Evolutionary conservation across 768 basidiomycete genomes (phyloP).

Genomic region (Pulveroboletus sp.): DNA sequence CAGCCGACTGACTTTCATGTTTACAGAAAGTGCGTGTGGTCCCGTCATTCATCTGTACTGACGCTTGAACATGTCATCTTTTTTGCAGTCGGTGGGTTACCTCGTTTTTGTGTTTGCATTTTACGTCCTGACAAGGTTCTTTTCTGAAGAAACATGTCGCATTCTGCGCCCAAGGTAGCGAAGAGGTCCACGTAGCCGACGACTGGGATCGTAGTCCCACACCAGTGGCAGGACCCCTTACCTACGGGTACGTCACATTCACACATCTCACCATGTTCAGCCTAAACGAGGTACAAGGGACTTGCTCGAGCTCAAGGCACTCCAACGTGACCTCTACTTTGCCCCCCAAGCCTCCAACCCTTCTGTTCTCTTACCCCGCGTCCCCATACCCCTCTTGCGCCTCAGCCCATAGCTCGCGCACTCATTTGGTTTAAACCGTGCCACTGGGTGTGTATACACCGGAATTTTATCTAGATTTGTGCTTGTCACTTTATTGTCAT

Average conservation of each 20-base stretch:
- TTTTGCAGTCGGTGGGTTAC: constrained; percentile 12
- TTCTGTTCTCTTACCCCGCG: constrained; percentile 45
- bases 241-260: constrained; percentile 59
- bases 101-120: background rate
- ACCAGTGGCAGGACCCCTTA: constrained; percentile 58
- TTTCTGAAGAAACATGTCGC: constrained; percentile 52
- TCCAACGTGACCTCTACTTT: constrained; percentile 60
- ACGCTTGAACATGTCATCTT: background rate
- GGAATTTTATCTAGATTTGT: no score
- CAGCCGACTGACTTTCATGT: background rate
- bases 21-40: constrained; percentile 16
- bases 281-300: constrained; percentile 39
- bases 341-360: constrained; percentile 49
- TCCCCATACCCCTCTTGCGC: constrained; percentile 65
- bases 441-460: no score
- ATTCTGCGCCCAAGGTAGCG: constrained; percentile 52
- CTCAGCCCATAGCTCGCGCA: constrained; percentile 41
- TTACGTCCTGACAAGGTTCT: background rate
- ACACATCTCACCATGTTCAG: background rate
- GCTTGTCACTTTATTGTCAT: no score
- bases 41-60: background rate
- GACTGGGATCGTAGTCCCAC: constrained; percentile 79
- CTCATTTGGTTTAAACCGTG: no score
- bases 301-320: constrained; percentile 65
- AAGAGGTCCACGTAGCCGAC: constrained; percentile 65